Percentiles rank a stretch among this genome's conserved stretches.
Conservation (phyloP, 108 stramenopile genomes). For the Cyclotella distinguenda region DNA sequence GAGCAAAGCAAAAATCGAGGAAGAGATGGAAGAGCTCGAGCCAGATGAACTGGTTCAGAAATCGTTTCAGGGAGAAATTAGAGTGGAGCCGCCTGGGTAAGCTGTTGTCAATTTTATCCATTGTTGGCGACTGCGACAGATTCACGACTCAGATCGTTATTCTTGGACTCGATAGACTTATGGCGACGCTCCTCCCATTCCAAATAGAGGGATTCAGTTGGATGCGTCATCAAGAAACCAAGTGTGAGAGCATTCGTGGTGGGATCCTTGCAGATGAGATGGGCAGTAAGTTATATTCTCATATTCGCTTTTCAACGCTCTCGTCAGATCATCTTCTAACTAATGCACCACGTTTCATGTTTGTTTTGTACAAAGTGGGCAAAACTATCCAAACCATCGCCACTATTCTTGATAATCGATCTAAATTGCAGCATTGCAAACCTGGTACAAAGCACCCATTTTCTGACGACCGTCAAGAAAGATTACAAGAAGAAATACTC, state of each 20-base stretch:
- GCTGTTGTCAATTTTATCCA: neutral
- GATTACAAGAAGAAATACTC: conserved; percentile 62
- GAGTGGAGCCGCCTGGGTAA: conserved; percentile 64
- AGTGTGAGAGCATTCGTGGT: conserved; percentile 62
- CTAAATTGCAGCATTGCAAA: conserved; percentile 65
- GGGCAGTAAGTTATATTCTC: conserved; percentile 29
- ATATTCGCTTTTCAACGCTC: neutral
- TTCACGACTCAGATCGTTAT: neutral
- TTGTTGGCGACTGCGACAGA: neutral
- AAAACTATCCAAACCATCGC: conserved; percentile 96
- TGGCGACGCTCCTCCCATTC: conserved; percentile 89
- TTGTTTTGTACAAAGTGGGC: conserved; percentile 40
- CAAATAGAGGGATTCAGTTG: conserved; percentile 94
- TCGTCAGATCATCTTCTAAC: neutral
- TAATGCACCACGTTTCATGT: neutral
- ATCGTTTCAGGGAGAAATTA: conserved; percentile 74
- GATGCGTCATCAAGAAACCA: conserved; percentile 89
- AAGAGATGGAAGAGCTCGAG: conserved; percentile 74
- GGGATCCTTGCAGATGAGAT: conserved; percentile 92
- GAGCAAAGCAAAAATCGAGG: conserved; percentile 50
- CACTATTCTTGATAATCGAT: conserved; percentile 86
- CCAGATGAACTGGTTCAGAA: conserved; percentile 91
- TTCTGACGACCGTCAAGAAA: conserved; percentile 40
- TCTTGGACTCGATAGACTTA: conserved; percentile 24
- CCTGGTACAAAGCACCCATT: conserved; percentile 78